phyloP scores from a whole-genome alignment of 208 protist species.

The Trypanosoma scelopori region DNA sequence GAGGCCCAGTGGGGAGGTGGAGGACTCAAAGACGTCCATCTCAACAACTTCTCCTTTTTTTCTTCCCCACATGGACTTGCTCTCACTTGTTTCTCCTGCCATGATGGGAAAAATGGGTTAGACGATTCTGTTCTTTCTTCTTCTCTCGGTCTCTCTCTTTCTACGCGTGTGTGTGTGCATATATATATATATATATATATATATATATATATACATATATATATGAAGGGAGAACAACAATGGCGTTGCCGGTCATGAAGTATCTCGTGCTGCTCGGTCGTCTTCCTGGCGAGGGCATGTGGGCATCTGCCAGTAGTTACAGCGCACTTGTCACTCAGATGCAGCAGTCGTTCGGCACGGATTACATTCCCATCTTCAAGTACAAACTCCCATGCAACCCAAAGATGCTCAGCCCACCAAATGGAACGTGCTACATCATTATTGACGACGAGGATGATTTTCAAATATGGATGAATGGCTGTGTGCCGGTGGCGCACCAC shows the following conservation, averaged over 20 bases:
- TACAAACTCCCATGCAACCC: conserved; percentile 35
- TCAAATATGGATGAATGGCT: conserved; percentile 40
- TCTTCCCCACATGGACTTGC: too few species aligned
- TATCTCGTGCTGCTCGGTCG: conserved; percentile 33
- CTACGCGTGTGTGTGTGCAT: not conserved
- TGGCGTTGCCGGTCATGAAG: conserved; percentile 2
- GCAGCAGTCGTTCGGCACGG: conserved; percentile 30
- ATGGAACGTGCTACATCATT: conserved; percentile 36
- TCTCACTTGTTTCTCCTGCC: too few species aligned
- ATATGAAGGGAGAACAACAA: not conserved
- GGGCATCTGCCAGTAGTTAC: conserved; percentile 33
- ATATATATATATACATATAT: too few species aligned
- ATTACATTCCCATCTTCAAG: conserved; percentile 45
- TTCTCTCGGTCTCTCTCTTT: conserved; percentile 2
- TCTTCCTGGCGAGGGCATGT: conserved; percentile 37
- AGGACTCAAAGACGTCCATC: too few species aligned
- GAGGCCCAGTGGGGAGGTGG: too few species aligned
- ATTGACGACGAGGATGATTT: conserved; percentile 47
- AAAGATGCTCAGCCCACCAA: conserved; percentile 20
- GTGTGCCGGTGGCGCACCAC: conserved; percentile 18
- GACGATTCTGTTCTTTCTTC: too few species aligned
- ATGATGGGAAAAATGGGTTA: too few species aligned
- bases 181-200: too few species aligned
- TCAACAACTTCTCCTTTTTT: too few species aligned
- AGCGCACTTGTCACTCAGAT: conserved; percentile 23